These are phyloP conservation scores for Filobasidium floriforme DNA, from an alignment of 768 basidiomycete species.

Conservation along the genomic window DNA sequence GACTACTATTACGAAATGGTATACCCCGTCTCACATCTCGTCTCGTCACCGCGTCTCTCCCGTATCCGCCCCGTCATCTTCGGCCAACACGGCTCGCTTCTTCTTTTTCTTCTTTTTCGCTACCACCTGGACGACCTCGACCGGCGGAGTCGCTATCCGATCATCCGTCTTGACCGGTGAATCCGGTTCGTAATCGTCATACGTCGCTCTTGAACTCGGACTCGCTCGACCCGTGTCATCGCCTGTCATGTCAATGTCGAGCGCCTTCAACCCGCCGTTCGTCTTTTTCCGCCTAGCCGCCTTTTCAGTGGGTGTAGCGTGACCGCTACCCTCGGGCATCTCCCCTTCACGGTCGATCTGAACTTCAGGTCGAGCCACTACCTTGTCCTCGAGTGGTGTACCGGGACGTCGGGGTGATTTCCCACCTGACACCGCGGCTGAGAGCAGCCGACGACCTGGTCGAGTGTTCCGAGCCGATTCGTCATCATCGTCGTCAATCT, in stretches of 20 bases:
- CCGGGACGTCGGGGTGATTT: neutral
- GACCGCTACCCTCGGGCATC: conserved; percentile 59
- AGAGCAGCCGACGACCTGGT: conserved; percentile 8
- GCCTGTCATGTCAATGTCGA: conserved; percentile 25
- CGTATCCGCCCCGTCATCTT: neutral
- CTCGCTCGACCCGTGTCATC: neutral
- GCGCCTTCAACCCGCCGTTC: conserved; percentile 25
- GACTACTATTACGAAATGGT: neutral
- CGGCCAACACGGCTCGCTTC: conserved; percentile 8
- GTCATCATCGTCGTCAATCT: conserved; percentile 41
- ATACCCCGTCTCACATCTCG: neutral
- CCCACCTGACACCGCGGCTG: neutral
- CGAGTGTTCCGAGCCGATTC: conserved; percentile 4
- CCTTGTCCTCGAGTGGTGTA: conserved; percentile 18
- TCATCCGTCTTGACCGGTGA: conserved; percentile 4
- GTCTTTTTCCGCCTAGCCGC: conserved; percentile 6
- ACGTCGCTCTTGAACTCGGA: neutral
- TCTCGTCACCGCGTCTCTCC: neutral
- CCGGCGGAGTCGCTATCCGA: conserved; percentile 33
- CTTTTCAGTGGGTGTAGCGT: neutral
- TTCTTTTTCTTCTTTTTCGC: conserved; percentile 43
- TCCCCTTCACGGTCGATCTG: conserved; percentile 65
- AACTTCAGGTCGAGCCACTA: conserved; percentile 15
- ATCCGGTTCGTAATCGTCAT: neutral
- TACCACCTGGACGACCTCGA: conserved; percentile 36